Base-by-base conservation (phyloP, 75 land plant genomes). In the Selaginella moellendorffii region DNA sequence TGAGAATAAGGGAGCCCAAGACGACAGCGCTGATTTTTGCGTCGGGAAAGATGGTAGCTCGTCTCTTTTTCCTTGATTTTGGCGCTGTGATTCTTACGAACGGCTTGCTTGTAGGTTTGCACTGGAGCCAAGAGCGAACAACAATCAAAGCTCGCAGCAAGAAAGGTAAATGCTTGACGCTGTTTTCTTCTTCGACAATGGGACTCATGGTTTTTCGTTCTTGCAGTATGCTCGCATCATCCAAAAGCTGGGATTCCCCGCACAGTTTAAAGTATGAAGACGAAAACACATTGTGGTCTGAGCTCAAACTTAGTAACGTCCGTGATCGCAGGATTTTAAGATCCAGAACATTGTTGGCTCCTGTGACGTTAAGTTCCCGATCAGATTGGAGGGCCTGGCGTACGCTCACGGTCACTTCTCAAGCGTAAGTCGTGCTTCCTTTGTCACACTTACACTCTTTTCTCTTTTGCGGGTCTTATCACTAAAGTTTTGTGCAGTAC, bases 51-150 rank as follows among this genome's bases (percentile, higher is more conserved):
- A 56, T 56, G 59, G 59, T 77, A 58, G 18, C 61, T 24, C 30
- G 22, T 67, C 26, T 29, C 2, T 5, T n/a, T 8, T 27, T 2
- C n/a, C 10, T 2, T 24, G 19, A 24, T 56, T 8, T 20, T 56
- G 5, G 5, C 19, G 60, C 17, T 22, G 60, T 69, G 42, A 27
- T 53, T 5, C 23, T n/a, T 56, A 19, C 27, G 0, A 54, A 5
- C 46, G 14, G 14, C n/a, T n/a, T 65, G 28, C 27, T 46, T 0
- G 54, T 29, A 85, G 89, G 89, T 56, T 19, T 56, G 59, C 19
- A 56, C 59, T 56, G 59, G 59, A 8, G 59, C 59, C 21, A 56
- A 56, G 21, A 56, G 59, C 24, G 59, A 56, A 56, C 23, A 56
- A 25, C 51, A 56, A 56, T 19, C 59, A 56, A 56, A 25, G n/a